Evolutionary conservation across 2,329 filamentous ascomycete species (phyloP).

Genomic region (Pseudovirgaria hyperparasitica): DNA sequence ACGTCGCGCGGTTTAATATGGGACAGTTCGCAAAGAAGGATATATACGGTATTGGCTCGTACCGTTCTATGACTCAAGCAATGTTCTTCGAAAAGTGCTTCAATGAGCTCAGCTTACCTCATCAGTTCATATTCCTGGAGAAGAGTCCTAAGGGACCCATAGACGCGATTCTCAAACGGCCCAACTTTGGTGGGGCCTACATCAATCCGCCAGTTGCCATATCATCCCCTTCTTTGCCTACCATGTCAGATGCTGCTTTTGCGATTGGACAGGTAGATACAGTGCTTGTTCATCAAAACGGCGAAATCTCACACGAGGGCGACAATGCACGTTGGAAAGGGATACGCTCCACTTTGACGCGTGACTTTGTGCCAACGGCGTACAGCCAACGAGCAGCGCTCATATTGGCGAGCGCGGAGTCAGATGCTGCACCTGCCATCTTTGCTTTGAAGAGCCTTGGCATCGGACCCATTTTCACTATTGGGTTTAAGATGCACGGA

Average conservation of each 20-base stretch:
- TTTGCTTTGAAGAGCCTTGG: conserved; percentile 66
- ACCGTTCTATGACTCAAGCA: conserved; percentile 60
- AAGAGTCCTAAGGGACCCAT: conserved; percentile 53
- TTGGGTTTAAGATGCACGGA: conserved; percentile 55
- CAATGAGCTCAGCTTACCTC: conserved; percentile 62
- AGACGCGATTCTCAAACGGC: conserved; percentile 59
- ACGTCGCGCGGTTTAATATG: conserved; percentile 63
- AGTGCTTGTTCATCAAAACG: conserved; percentile 49
- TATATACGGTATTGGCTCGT: conserved; percentile 67
- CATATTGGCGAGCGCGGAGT: conserved; percentile 57
- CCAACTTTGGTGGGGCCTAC: conserved; percentile 70
- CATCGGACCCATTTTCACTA: conserved; percentile 70
- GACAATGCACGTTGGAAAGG: conserved; percentile 82
- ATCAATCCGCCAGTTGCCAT: conserved; percentile 58
- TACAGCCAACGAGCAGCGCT: conserved; percentile 66
- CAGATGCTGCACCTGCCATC: conserved; percentile 66
- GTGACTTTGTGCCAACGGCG: conserved; percentile 71
- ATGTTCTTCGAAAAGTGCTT: conserved; percentile 66
- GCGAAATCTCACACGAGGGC: conserved; percentile 43
- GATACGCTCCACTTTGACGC: conserved; percentile 66
- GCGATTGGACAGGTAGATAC: conserved; percentile 75
- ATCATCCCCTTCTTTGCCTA: conserved; percentile 45
- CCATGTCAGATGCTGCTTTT: conserved; percentile 61
- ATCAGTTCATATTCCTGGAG: conserved; percentile 65
- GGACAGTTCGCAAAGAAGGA: conserved; percentile 69